Evolutionary conservation across 352 stramenopile species (phyloP), one percentile per base, ranked within the genome.

Genomic region (Phytophthora tubulina): DNA sequence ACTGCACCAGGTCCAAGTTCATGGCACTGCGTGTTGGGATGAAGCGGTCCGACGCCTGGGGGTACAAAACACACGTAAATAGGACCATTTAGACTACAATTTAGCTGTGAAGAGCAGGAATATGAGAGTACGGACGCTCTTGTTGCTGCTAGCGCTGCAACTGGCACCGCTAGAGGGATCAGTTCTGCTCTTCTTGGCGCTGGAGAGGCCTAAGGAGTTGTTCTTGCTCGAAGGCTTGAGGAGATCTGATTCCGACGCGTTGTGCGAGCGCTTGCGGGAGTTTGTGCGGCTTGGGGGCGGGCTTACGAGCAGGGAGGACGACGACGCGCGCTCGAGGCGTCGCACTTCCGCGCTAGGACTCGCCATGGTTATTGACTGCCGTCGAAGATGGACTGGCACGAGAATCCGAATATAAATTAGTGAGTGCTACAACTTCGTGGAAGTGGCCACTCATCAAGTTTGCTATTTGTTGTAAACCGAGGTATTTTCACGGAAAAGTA

Each of bases 21-120:
- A 95, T 96, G 36, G 89, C 89, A 53, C 87, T 92, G 2, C 89
- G 86, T 66, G 92, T 96, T 32, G 89, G 89, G 57, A 96, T 96
- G 73, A 95, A 96, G 41, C 89, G 83, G 66, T 96, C 89, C 9
- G 81, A 82, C 30, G 79, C 72, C 73, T 91, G 67, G 44, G 72
- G 13, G 17, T 5, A 62, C 15, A 58, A 60, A 51, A 56, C 3
- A 58, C 51, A 62, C 21, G 50, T 8, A 36, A 70, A 68, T 13
- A 63, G 53, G 48, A 32, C 7, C 42, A 31, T 57, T 72, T 70
- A 62, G 52, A 56, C 21, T 58, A 11, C 31, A 38, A 52, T 61
- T 66, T 39, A 41, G 21, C 0, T 15, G 6, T 3, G 1, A 55
- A 52, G 8, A 32, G n/a, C 10, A 31, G 33, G 0, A 7, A 3